A percentile compares a stretch with the other conserved stretches of the same genome.
These are phyloP conservation scores for Ogataea philodendri DNA, from an alignment of 805 yeast species.

Conservation along the genomic window DNA sequence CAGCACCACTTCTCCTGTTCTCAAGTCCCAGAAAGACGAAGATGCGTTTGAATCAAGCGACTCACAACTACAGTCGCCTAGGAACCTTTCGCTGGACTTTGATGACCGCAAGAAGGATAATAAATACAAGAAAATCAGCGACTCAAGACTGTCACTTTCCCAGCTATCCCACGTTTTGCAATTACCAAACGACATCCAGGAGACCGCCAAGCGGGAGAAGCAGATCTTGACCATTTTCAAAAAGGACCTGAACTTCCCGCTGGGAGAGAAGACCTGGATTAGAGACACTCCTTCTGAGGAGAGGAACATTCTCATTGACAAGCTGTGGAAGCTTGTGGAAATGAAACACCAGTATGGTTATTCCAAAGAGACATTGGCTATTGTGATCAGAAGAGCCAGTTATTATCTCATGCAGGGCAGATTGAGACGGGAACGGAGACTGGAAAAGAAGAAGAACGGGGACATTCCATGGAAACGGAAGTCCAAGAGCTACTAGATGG, in stretches of 20 bases:
- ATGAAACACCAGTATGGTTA: slow-evolving; percentile 51
- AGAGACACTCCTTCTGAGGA: slow-evolving; percentile 63
- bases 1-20: slow-evolving; percentile 16
- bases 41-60: slow-evolving; percentile 3
- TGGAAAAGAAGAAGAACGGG: slow-evolving; percentile 36
- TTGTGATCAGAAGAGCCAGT: slow-evolving; percentile 76
- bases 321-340: slow-evolving; percentile 47
- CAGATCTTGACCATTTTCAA: slow-evolving; percentile 52
- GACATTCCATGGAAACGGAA: slow-evolving; percentile 18
- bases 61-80: slow-evolving; percentile 5
- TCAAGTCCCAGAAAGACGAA: slow-evolving; percentile 20
- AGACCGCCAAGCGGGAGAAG: slow-evolving; percentile 56
- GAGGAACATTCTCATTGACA: slow-evolving; percentile 47
- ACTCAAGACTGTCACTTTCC: slow-evolving; percentile 56
- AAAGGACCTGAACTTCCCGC: slow-evolving; percentile 60
- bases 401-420: slow-evolving; percentile 79
- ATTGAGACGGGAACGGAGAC: slow-evolving; percentile 64
- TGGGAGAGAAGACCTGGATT: slow-evolving; percentile 83
- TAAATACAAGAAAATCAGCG: slow-evolving; percentile 32
- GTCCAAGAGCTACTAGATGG: slow-evolving; percentile 8
- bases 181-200: slow-evolving; percentile 46
- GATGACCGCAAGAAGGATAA: slow-evolving; percentile 16
- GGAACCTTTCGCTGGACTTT: slow-evolving; percentile 7
- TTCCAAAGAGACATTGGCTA: slow-evolving; percentile 55
- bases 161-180: slow-evolving; percentile 54